Percentiles rank a stretch among this genome's conserved stretches.
phyloP scores from a whole-genome alignment of 1,284 basidiomycete species.

The Cryptococcus sp. region DNA sequence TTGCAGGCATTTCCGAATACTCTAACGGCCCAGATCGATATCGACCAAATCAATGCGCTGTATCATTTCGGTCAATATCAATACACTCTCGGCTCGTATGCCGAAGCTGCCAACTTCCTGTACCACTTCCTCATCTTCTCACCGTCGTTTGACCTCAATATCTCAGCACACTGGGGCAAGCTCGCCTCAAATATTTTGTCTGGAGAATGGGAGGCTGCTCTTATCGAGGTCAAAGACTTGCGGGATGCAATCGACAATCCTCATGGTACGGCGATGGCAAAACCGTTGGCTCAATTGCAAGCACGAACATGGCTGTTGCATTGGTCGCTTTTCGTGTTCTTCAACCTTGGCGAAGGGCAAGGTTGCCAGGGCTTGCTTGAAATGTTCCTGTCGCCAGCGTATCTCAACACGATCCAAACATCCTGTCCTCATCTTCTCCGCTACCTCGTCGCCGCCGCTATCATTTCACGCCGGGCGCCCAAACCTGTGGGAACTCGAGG shows the following conservation, averaged over 20 bases:
- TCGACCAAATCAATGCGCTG: constrained; percentile 91
- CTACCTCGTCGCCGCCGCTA: constrained; percentile 89
- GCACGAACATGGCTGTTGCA: constrained; percentile 97
- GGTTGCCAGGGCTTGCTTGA: constrained; percentile 81
- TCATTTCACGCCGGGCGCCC: constrained; percentile 75
- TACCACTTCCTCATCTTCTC: constrained; percentile 98
- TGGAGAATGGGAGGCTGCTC: constrained; percentile 90
- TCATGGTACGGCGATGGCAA: constrained; percentile 57
- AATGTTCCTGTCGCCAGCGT: constrained; percentile 91
- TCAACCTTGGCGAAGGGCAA: constrained; percentile 90
- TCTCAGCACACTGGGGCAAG: constrained; percentile 97
- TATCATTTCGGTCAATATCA: constrained; percentile 99
- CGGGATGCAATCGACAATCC: constrained; percentile 82
- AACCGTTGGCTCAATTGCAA: constrained; percentile 79
- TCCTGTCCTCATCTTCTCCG: constrained; percentile 92
- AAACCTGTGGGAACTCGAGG: constrained; percentile 42
- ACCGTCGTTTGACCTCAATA: constrained; percentile 84
- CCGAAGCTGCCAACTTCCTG: constrained; percentile 92
- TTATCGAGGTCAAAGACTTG: constrained; percentile 90
- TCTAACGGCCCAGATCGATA: constrained; percentile 65
- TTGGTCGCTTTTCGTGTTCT: constrained; percentile 98
- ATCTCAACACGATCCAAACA: constrained; percentile 98
- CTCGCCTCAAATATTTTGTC: constrained; percentile 93
- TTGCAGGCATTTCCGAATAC: constrained; percentile 19
- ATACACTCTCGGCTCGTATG: constrained; percentile 96